Evolutionary conservation across 495 filamentous ascomycete genomes (phyloP).

Genomic region (Podospora pseudoanserina): DNA sequence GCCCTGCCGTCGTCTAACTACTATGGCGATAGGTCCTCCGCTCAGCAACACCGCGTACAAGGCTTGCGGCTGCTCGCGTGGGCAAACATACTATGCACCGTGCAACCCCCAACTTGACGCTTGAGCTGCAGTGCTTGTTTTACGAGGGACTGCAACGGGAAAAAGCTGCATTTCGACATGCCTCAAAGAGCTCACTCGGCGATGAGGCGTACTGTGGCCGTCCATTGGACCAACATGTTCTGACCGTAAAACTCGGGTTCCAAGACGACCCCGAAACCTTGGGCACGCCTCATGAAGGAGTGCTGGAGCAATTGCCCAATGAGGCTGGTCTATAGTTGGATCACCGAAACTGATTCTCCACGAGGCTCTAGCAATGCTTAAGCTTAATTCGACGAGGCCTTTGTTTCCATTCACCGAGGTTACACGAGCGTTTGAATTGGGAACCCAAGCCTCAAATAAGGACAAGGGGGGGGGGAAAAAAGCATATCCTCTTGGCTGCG

Average conservation of each 20-base stretch:
- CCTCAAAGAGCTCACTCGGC: neutral
- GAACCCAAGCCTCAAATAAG: no score
- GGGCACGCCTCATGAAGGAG: no score
- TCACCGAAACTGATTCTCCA: neutral
- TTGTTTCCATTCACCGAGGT: constrained; percentile 2
- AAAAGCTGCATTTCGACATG: no score
- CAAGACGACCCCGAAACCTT: neutral
- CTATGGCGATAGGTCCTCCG: neutral
- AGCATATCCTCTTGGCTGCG: no score
- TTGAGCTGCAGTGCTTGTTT: neutral
- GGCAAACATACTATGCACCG: no score
- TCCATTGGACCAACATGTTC: neutral
- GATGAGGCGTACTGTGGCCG: neutral
- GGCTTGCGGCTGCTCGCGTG: neutral
- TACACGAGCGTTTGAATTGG: neutral
- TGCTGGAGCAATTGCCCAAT: no score
- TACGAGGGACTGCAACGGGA: no score
- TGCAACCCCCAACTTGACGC: no score
- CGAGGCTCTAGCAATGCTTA: constrained; percentile 9
- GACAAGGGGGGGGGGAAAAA: no score
- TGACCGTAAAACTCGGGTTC: neutral
- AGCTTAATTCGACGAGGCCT: constrained; percentile 11
- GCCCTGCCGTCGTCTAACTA: neutral
- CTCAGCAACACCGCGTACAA: neutral
- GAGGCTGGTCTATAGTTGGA: neutral